Percentiles rank a stretch among this genome's conserved stretches.
These are phyloP conservation scores for apple (Malus domestica) DNA, from an alignment of 306 rosid species.

Conservation along the genomic window ASM211411v1 NC_041790.1:6418001-6418500, in stretches of 20 bases:
- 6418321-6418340: background rate
- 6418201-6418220: constrained; percentile 78
- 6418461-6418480: background rate
- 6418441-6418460: background rate
- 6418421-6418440: background rate
- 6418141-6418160: constrained; percentile 54
- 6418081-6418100: constrained; percentile 60
- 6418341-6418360: background rate
- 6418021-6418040: constrained; percentile 50
- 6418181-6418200: constrained; percentile 75
- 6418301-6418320: background rate
- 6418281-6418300: constrained; percentile 35
- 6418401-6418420: background rate
- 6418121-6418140: constrained; percentile 42
- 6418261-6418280: constrained; percentile 77
- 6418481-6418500: background rate
- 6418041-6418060: constrained; percentile 42
- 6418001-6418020: constrained; percentile 36
- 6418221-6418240: constrained; percentile 83
- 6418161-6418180: constrained; percentile 59
- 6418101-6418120: constrained; percentile 36
- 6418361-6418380: background rate
- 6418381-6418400: background rate
- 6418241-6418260: constrained; percentile 96
- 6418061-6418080: constrained; percentile 54